These are phyloP conservation scores for Penicillium brasilianum DNA, from an alignment of 2,329 filamentous ascomycete species.

Conservation along the genomic window DNA sequence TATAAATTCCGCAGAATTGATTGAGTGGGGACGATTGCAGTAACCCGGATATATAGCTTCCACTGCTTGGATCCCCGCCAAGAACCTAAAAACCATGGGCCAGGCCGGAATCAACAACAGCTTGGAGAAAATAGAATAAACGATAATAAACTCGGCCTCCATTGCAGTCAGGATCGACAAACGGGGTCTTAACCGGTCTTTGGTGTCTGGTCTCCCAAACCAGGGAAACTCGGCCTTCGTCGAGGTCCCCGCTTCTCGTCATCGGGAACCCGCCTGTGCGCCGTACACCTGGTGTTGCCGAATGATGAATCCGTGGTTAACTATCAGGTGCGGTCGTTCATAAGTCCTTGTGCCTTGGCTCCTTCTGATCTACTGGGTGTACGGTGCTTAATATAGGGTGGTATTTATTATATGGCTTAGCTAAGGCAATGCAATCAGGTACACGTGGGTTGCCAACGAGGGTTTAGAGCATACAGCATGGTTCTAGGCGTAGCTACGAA, in stretches of 20 bases:
- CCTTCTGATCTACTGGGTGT: not conserved
- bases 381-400: not conserved
- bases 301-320: not conserved
- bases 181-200: not conserved
- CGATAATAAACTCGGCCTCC: conserved; percentile 5
- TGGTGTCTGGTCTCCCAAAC: not conserved
- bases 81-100: not conserved
- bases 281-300: not conserved
- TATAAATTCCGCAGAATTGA: not conserved
- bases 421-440: not conserved
- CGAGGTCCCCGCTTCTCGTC: conserved; percentile 8
- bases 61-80: not conserved
- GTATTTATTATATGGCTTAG: not conserved
- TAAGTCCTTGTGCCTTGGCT: not conserved
- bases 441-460: not conserved
- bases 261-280: not conserved
- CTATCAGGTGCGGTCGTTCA: not conserved
- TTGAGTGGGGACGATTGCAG: no score
- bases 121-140: not conserved
- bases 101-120: not conserved
- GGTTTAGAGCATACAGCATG: not conserved
- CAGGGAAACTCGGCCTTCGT: conserved; percentile 8
- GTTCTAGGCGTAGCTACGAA: not conserved
- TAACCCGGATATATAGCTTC: no score
- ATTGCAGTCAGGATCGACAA: conserved; percentile 2